Conservation (phyloP, 805 yeast genomes). For the Nakazawaea ambrosiae region DNA sequence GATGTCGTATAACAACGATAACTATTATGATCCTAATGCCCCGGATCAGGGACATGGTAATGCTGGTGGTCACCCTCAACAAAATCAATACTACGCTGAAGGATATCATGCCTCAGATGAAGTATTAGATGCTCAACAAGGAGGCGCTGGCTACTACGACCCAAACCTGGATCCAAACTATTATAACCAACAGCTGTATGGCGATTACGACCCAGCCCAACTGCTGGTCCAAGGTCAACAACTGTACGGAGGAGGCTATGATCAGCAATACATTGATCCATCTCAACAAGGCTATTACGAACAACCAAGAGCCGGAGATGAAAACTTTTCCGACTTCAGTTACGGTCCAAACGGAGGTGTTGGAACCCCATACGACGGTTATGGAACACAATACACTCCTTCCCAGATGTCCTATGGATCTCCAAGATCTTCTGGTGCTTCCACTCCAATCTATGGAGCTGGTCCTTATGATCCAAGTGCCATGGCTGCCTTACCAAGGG, state of each 20-base stretch:
- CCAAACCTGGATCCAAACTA: conserved; percentile 20
- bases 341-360: conserved; percentile 43
- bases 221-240: conserved; percentile 10
- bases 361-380: conserved; percentile 62
- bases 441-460: conserved; percentile 84
- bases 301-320: conserved; percentile 40
- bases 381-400: conserved; percentile 66
- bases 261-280: conserved; percentile 30
- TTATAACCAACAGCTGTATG: conserved; percentile 20
- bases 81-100: conserved; percentile 27
- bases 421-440: conserved; percentile 84
- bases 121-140: conserved; percentile 16
- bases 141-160: conserved; percentile 16
- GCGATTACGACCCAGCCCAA: conserved; percentile 16
- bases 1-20: conserved; percentile 56
- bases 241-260: conserved; percentile 36
- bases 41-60: conserved; percentile 13
- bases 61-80: conserved; percentile 19
- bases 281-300: conserved; percentile 44
- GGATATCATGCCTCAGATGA: conserved; percentile 20
- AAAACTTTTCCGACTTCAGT: conserved; percentile 54
- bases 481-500: conserved; percentile 66
- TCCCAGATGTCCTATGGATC: conserved; percentile 85
- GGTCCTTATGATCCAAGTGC: conserved; percentile 33
- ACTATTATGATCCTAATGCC: conserved; percentile 38